Conservation (phyloP, 2,329 filamentous ascomycete genomes). For the Penicillium rolfsii region DNA sequence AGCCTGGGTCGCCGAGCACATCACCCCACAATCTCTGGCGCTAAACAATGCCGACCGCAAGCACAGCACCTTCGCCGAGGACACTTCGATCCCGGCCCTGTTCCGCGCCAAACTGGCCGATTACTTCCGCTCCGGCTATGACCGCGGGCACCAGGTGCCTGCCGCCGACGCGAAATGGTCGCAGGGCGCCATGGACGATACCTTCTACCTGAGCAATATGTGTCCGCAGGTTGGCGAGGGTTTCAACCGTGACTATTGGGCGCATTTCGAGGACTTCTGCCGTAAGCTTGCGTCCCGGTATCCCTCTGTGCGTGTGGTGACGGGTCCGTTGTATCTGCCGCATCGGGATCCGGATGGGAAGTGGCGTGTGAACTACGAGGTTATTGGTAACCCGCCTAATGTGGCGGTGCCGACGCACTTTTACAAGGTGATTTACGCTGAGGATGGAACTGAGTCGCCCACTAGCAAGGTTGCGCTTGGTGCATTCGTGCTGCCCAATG, state of each 20-base stretch:
- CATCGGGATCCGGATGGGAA: conserved; percentile 86
- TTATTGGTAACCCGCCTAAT: conserved; percentile 90
- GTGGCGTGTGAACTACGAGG: conserved; percentile 94
- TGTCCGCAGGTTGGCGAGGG: conserved; percentile 97
- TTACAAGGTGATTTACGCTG: conserved; percentile 98
- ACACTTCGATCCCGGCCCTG: conserved; percentile 74
- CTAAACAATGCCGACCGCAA: conserved; percentile 78
- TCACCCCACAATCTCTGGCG: conserved; percentile 82
- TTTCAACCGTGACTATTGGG: conserved; percentile 99
- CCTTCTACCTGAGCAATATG: conserved; percentile 94
- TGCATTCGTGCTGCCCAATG: conserved; percentile 94
- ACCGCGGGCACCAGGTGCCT: conserved; percentile 94
- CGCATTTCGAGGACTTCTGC: conserved; percentile 97
- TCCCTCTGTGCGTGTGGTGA: conserved; percentile 86
- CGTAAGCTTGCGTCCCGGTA: conserved; percentile 78
- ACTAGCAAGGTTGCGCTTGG: conserved; percentile 80
- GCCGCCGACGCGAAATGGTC: conserved; percentile 96
- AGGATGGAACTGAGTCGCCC: conserved; percentile 67
- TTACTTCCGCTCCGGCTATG: conserved; percentile 93
- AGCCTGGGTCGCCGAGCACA: conserved; percentile 94
- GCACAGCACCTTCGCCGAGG: conserved; percentile 81
- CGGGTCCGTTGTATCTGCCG: conserved; percentile 90
- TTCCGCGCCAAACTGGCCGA: conserved; percentile 91
- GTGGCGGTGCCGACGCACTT: conserved; percentile 98
- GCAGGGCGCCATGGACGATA: conserved; percentile 91